Evolutionary conservation across 192 early-diverging fungal species (phyloP).

Genomic region (Coemansia sp.): DNA sequence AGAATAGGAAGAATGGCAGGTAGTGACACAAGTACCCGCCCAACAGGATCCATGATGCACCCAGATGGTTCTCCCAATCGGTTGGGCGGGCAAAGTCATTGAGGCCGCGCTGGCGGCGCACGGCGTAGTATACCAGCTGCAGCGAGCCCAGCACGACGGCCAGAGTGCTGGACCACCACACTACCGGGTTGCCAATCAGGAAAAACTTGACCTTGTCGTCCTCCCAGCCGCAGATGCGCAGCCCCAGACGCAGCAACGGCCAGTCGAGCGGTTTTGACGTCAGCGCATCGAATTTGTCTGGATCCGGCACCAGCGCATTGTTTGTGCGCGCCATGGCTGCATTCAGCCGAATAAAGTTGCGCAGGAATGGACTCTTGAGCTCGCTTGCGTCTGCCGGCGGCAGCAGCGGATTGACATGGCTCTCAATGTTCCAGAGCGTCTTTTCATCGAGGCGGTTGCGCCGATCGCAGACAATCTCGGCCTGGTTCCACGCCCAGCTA

Average conservation of each 20-base stretch:
- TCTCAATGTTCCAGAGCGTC: slow-evolving; percentile 93
- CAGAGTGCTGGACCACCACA: slow-evolving; percentile 81
- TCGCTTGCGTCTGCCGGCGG: slow-evolving; percentile 62
- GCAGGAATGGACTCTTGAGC: slow-evolving; percentile 75
- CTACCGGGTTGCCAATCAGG: slow-evolving; percentile 88
- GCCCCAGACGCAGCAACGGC: slow-evolving; percentile 82
- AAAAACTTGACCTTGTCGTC: slow-evolving; percentile 85
- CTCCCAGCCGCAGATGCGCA: slow-evolving; percentile 94
- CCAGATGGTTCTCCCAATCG: slow-evolving; percentile 72
- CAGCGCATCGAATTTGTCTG: slow-evolving; percentile 79
- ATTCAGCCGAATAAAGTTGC: slow-evolving; percentile 87
- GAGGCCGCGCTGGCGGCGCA: slow-evolving; percentile 62
- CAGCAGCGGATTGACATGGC: slow-evolving; percentile 75
- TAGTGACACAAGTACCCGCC: slow-evolving; percentile 96
- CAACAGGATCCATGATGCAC: slow-evolving; percentile 67
- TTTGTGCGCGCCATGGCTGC: slow-evolving; percentile 96
- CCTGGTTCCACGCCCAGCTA: slow-evolving; percentile 96
- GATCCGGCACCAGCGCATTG: slow-evolving; percentile 91
- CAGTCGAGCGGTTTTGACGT: slow-evolving; percentile 72
- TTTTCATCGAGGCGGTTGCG: slow-evolving; percentile 59
- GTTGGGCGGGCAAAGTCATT: slow-evolving; percentile 12
- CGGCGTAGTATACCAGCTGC: slow-evolving; percentile 23
- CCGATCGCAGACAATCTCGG: slow-evolving; percentile 87
- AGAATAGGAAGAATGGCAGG: slow-evolving; percentile 93
- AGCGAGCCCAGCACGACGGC: slow-evolving; percentile 30